Evolutionary conservation across 352 stramenopile genomes (phyloP).

Genomic region (Pythium brachiatum): DNA sequence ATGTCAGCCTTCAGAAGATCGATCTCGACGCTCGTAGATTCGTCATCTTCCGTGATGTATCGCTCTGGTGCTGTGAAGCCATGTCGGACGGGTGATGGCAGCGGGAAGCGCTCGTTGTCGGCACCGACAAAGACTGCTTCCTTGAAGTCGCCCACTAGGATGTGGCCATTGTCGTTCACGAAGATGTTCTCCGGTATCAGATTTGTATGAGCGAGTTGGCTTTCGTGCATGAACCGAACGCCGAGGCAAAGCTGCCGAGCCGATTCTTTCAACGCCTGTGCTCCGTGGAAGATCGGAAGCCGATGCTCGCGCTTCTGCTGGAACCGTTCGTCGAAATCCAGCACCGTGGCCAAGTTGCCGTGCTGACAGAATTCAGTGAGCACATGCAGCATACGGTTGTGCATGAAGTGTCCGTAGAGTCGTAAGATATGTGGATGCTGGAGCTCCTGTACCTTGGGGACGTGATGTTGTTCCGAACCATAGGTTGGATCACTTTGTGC

Average conservation of each 20-base stretch:
- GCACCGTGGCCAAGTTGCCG: constrained; percentile 6
- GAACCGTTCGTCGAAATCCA: constrained; percentile 14
- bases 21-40: not conserved
- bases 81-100: constrained; percentile 1
- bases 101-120: not conserved
- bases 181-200: constrained; percentile 22
- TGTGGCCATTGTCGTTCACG: constrained; percentile 14
- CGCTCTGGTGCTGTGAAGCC: constrained; percentile 22
- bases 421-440: constrained; percentile 23
- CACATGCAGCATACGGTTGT: constrained; percentile 18
- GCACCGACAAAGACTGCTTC: constrained; percentile 8
- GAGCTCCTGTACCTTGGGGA: constrained; percentile 16
- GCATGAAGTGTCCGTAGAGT: constrained; percentile 21
- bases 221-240: constrained; percentile 20
- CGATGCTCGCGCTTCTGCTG: constrained; percentile 4
- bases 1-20: constrained; percentile 25
- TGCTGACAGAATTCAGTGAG: constrained; percentile 22
- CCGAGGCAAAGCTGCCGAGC: constrained; percentile 13
- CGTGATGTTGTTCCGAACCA: not conserved
- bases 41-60: not conserved
- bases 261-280: constrained; percentile 5
- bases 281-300: constrained; percentile 12
- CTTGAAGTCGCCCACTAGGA: constrained; percentile 26
- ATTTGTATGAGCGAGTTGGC: constrained; percentile 19
- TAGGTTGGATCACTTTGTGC: constrained; percentile 1